These are phyloP conservation scores for Exophiala aquamarina DNA, from an alignment of 2,329 filamentous ascomycete species.

Conservation along the genomic window DNA sequence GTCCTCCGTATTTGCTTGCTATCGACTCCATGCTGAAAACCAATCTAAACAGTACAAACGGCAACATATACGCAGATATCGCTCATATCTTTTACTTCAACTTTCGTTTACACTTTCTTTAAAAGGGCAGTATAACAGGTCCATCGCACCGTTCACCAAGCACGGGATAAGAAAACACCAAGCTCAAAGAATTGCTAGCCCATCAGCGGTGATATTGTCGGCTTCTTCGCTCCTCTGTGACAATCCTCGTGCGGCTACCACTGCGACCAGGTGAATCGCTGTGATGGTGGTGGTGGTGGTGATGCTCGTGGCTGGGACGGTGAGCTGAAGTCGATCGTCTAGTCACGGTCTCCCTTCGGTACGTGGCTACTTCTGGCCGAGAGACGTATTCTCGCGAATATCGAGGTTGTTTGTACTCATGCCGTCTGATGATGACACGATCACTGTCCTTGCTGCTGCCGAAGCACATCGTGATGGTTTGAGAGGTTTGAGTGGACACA, in stretches of 20 bases:
- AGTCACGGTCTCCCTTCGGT: slow-evolving; percentile 20
- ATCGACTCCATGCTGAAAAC: no score
- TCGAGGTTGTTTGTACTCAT: slow-evolving; percentile 16
- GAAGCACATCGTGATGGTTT: slow-evolving; percentile 26
- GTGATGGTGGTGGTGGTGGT: slow-evolving; percentile 12
- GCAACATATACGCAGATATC: no score
- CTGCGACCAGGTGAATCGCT: slow-evolving; percentile 14
- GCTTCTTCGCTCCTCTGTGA: slow-evolving; percentile 19
- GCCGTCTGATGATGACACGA: slow-evolving; percentile 19
- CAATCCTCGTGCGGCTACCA: slow-evolving; percentile 18
- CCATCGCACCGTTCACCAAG: no score
- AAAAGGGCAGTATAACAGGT: no score
- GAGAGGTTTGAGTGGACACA: no score
- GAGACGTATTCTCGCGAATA: slow-evolving; percentile 25
- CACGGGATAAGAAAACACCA: no score
- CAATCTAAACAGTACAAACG: no score
- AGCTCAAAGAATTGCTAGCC: no score
- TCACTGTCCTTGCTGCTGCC: slow-evolving; percentile 18
- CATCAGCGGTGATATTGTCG: slow-evolving; percentile 12
- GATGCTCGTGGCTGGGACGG: slow-evolving; percentile 15
- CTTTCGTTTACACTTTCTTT: no score
- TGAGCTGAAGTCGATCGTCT: slow-evolving; percentile 21
- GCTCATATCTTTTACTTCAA: no score
- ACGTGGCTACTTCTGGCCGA: slow-evolving; percentile 21
- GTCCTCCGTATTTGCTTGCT: no score